phyloP scores from a whole-genome alignment of 108 stramenopile species.

The Cyclotella distinguenda region DNA sequence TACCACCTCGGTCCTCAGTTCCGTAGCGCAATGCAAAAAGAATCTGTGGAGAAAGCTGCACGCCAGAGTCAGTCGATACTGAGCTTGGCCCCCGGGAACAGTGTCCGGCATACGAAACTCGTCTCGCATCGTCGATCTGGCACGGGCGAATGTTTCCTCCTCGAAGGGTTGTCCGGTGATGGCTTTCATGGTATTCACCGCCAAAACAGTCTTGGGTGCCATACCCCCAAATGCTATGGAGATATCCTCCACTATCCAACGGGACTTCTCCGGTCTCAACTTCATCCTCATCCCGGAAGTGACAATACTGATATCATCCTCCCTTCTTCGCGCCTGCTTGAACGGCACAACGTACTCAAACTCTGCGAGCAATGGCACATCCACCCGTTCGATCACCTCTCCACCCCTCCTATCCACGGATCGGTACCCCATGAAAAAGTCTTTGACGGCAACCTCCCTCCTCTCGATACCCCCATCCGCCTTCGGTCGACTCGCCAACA shows the following conservation, averaged over 20 bases:
- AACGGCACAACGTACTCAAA: conserved; percentile 91
- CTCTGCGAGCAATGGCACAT: conserved; percentile 66
- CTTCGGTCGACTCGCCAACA: conserved; percentile 57
- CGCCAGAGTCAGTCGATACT: conserved; percentile 87
- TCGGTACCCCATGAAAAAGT: conserved; percentile 90
- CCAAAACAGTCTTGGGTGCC: conserved; percentile 88
- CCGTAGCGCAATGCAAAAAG: conserved; percentile 59
- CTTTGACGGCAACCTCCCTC: conserved; percentile 67
- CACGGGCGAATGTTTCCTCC: conserved; percentile 59
- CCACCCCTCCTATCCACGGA: conserved; percentile 72
- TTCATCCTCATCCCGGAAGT: conserved; percentile 86
- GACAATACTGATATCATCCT: conserved; percentile 96
- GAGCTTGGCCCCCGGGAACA: conserved; percentile 91
- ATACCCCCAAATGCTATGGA: conserved; percentile 91
- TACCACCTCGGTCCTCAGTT: conserved; percentile 58
- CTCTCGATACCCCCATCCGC: conserved; percentile 55
- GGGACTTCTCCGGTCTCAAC: conserved; percentile 36
- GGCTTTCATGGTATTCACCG: conserved; percentile 58
- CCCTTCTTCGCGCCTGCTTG: conserved; percentile 92
- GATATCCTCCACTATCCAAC: conserved; percentile 66
- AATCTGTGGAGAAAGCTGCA: conserved; percentile 86
- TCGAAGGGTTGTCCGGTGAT: conserved; percentile 67
- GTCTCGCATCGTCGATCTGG: conserved; percentile 59
- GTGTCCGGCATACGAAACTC: conserved; percentile 78
- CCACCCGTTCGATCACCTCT: conserved; percentile 82